These are phyloP conservation scores for Aureobasidium sp. DNA, from an alignment of 2,329 filamentous ascomycete species.

Conservation along the genomic window DNA sequence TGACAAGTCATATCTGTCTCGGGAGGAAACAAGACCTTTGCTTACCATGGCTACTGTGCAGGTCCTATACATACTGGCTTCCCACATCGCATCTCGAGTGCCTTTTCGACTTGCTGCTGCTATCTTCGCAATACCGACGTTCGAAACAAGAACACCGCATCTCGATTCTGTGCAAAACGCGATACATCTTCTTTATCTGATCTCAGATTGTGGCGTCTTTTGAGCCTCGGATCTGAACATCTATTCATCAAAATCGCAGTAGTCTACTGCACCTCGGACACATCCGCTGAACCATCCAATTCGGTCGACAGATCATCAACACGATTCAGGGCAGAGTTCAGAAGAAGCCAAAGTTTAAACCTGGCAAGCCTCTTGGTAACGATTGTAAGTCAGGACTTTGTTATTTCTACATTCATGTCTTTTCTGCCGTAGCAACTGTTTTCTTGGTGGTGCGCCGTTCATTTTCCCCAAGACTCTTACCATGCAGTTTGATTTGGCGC, in stretches of 20 bases:
- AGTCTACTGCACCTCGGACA: slow-evolving; percentile 8
- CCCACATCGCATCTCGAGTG: background rate
- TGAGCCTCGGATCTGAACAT: slow-evolving; percentile 1
- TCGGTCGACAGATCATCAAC: background rate
- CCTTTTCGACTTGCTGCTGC: background rate
- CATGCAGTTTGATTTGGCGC: background rate
- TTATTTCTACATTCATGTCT: background rate
- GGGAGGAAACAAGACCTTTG: slow-evolving; percentile 4
- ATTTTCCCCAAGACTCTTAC: background rate
- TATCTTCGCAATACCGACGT: background rate
- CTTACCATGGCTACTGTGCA: slow-evolving; percentile 11
- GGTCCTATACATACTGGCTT: slow-evolving; percentile 11
- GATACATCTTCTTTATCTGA: background rate
- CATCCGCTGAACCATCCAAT: background rate
- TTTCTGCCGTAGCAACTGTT: background rate
- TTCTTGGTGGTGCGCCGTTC: background rate
- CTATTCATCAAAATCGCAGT: background rate
- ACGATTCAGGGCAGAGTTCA: background rate
- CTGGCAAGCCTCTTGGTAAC: background rate
- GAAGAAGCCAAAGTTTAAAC: background rate
- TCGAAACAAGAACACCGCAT: background rate
- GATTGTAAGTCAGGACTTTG: background rate
- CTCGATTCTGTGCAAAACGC: background rate
- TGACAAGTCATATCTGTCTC: slow-evolving; percentile 14
- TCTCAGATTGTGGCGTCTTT: background rate